phyloP scores from a whole-genome alignment of 768 basidiomycete species.

The Myochromella boudieri region DNA sequence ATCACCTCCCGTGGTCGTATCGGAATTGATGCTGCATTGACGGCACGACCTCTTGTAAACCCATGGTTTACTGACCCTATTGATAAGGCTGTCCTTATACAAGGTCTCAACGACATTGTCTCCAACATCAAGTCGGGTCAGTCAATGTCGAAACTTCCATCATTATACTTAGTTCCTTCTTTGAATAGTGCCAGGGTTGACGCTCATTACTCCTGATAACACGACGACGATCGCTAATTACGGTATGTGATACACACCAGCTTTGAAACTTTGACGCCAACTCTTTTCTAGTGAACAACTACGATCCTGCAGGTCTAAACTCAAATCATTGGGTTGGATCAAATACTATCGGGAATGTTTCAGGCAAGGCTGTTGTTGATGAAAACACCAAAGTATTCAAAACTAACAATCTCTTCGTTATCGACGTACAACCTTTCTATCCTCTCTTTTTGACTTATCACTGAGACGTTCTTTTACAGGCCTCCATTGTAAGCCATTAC shows the following conservation, averaged over 20 bases:
- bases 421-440: conserved; percentile 38
- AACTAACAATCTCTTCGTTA: conserved; percentile 52
- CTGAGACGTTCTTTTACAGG: conserved; percentile 16
- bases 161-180: not conserved
- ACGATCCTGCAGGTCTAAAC: conserved; percentile 31
- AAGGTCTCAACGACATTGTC: conserved; percentile 50
- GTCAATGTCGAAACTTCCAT: conserved; percentile 14
- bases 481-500: conserved; percentile 29
- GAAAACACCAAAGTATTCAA: conserved; percentile 53
- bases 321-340: conserved; percentile 70
- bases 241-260: conserved; percentile 29
- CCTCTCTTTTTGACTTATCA: not conserved
- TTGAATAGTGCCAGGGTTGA: conserved; percentile 44
- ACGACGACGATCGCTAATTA: conserved; percentile 53
- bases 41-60: conserved; percentile 43
- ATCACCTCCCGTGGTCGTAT: conserved; percentile 63
- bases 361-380: conserved; percentile 50
- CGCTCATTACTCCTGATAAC: conserved; percentile 60
- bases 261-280: not conserved
- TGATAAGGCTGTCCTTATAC: conserved; percentile 51
- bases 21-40: conserved; percentile 54
- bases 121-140: conserved; percentile 40
- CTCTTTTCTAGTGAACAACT: conserved; percentile 35
- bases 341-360: conserved; percentile 41
- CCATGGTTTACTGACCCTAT: conserved; percentile 62